A percentile compares a stretch with the other conserved stretches of the same genome.
Conservation (phyloP, 805 yeast species). For the Metschnikowia aberdeeniae region DNA sequence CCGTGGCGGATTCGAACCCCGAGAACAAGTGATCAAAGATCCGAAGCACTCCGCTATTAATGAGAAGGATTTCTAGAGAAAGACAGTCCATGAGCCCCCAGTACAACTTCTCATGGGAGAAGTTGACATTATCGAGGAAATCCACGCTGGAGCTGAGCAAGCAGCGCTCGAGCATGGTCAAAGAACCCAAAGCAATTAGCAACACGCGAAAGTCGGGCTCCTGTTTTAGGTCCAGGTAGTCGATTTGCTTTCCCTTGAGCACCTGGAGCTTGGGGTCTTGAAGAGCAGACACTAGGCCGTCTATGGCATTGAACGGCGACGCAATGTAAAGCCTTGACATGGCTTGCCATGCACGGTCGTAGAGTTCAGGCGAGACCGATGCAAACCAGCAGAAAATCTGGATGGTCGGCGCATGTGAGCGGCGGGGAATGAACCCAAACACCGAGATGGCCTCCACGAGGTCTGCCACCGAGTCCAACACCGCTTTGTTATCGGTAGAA, state of each 20-base stretch:
- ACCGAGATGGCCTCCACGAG: constrained; percentile 42
- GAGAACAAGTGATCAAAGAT: constrained; percentile 39
- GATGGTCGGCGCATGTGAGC: constrained; percentile 33
- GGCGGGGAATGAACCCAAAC: constrained; percentile 45
- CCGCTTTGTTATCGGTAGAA: constrained; percentile 33
- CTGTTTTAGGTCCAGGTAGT: constrained; percentile 2
- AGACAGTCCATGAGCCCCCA: constrained; percentile 28
- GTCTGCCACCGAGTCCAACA: constrained; percentile 36
- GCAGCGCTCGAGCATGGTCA: constrained; percentile 31
- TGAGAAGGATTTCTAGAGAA: constrained; percentile 31
- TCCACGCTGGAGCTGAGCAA: constrained; percentile 8
- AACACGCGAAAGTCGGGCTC: constrained; percentile 1
- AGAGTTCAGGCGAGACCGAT: constrained; percentile 29
- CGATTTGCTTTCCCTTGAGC: constrained; percentile 7
- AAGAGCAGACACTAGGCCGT: constrained; percentile 19
- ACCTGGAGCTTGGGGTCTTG: constrained; percentile 21
- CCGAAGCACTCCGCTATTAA: constrained; percentile 39
- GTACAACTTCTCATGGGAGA: constrained; percentile 26
- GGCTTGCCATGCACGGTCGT: constrained; percentile 34
- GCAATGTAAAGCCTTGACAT: constrained; percentile 35
- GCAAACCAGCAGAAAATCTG: constrained; percentile 44
- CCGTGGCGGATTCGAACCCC: constrained; percentile 17
- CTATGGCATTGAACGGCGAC: constrained; percentile 28
- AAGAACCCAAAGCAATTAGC: constrained; percentile 31
- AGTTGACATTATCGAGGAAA: not conserved